phyloP scores from a whole-genome alignment of 2,329 filamentous ascomycete genomes.

The Aspergillus phoenicis region DNA sequence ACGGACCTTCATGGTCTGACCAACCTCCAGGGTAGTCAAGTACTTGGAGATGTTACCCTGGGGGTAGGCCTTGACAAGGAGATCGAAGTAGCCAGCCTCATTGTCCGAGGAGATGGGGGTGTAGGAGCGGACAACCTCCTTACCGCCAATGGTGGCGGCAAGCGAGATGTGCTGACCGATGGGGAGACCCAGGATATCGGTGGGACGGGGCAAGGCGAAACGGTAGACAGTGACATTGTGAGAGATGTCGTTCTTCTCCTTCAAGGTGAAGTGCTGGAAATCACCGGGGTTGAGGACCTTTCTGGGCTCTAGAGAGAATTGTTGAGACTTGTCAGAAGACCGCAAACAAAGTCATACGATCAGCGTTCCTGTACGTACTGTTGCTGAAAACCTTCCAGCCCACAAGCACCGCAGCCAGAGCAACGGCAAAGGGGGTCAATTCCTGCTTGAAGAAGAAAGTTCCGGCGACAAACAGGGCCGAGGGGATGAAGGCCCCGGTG shows the following conservation, averaged over 20 bases:
- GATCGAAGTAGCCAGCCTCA: slow-evolving; percentile 88
- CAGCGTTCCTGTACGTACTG: slow-evolving; percentile 57
- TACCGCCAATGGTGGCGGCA: slow-evolving; percentile 78
- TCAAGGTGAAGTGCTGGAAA: slow-evolving; percentile 91
- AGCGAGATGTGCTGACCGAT: slow-evolving; percentile 99
- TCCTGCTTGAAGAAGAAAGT: slow-evolving; percentile 77
- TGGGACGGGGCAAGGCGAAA: slow-evolving; percentile 77
- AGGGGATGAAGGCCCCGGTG: slow-evolving; percentile 81
- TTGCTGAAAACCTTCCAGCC: slow-evolving; percentile 70
- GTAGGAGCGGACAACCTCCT: slow-evolving; percentile 89
- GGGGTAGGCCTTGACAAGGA: slow-evolving; percentile 97
- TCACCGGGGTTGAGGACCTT: slow-evolving; percentile 82
- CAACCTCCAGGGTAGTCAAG: slow-evolving; percentile 79
- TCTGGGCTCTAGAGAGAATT: slow-evolving; percentile 60
- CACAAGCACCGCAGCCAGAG: slow-evolving; percentile 66
- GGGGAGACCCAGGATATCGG: slow-evolving; percentile 86
- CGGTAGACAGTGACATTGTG: slow-evolving; percentile 99
- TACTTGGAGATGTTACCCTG: slow-evolving; percentile 96
- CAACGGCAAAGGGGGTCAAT: slow-evolving; percentile 71
- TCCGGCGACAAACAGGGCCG: slow-evolving; percentile 74
- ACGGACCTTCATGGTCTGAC: slow-evolving; percentile 84
- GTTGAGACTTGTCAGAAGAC: slow-evolving; percentile 10
- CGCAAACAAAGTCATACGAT: slow-evolving; percentile 15
- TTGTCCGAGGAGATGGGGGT: slow-evolving; percentile 89
- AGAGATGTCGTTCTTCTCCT: slow-evolving; percentile 92